Base-by-base conservation (phyloP, 148 eudicot genomes). In the Vaccinium macrocarpon region DNA sequence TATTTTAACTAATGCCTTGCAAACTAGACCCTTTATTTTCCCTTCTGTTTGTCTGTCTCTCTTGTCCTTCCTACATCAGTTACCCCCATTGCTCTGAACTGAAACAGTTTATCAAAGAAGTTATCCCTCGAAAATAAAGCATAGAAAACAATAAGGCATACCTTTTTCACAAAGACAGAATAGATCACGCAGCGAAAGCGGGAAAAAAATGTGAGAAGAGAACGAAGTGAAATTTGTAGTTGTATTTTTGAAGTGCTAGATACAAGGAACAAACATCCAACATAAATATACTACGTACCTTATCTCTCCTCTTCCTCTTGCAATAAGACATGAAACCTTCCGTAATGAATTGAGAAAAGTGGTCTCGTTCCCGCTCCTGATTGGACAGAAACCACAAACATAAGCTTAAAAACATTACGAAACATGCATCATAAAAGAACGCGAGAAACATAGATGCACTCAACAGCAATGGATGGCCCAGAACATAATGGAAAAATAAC, bases 281-380 rank as follows among this genome's bases (percentile, higher is more conserved):
- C 59, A 56, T 35, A 82, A 57, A 8, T 57, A 48, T 18, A 64
- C 81, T 29, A 76, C 87, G 25, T 77, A 97, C 99, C 97, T 95
- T 97, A 62, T 97, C 99, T 81, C 98, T 91, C 85, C 98, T 88
- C 85, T 97, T 97, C 92, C 99, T 94, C 90, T 91, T 97, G 82
- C 99, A 97, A 80, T 97, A 97, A 83, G 99, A 92, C 72, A 92
- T 90, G 87, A 97, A 94, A 49, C 99, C 99, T 92, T 97, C 99
- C 9, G 98, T 97, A 66, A 97, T 93, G 76, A 97, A 97, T 84
- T 97, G 97, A 35, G 98, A 94, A 83, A 94, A 97, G 90, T 97
- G 99, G 84, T 97, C 99, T 82, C 96, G 91, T 88, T 97, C 99
- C 35, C 90, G 92, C 90, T 97, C 99, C 99, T 97, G 91, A 81